These are phyloP conservation scores for Penicillium expansum DNA, from an alignment of 2,329 filamentous ascomycete species.

Conservation along the genomic window DNA sequence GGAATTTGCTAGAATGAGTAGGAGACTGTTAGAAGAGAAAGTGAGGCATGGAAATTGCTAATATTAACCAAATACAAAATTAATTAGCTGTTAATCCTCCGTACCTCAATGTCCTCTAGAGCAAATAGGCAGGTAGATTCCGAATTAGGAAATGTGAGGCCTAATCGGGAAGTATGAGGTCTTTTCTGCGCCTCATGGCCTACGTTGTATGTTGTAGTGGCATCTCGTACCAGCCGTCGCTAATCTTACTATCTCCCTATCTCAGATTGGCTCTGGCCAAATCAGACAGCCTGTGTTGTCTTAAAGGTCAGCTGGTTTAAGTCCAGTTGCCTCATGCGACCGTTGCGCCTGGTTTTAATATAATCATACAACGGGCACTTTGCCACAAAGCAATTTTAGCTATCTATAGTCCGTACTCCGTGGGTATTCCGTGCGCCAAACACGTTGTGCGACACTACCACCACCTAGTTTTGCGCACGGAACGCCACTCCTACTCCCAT, in stretches of 20 bases:
- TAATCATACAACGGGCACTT: neutral
- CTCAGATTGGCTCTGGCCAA: neutral
- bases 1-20: neutral
- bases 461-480: neutral
- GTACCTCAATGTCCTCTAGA: neutral
- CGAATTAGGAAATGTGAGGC: neutral
- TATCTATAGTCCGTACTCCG: neutral
- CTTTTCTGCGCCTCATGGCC: neutral
- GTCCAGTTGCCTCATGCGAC: neutral
- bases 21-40: neutral
- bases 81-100: neutral
- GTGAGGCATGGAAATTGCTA: neutral
- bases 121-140: neutral
- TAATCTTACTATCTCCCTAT: neutral
- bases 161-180: neutral
- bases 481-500: neutral
- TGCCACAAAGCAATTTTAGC: neutral
- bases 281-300: neutral
- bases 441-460: neutral
- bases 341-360: neutral
- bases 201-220: too few species aligned
- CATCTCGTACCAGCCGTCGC: neutral
- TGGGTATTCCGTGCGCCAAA: neutral
- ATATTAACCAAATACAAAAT: neutral
- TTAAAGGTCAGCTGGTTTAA: neutral